Base-by-base conservation (phyloP, 1,284 basidiomycete species). In the Cutaneotrichosporon dermatis region DNA sequence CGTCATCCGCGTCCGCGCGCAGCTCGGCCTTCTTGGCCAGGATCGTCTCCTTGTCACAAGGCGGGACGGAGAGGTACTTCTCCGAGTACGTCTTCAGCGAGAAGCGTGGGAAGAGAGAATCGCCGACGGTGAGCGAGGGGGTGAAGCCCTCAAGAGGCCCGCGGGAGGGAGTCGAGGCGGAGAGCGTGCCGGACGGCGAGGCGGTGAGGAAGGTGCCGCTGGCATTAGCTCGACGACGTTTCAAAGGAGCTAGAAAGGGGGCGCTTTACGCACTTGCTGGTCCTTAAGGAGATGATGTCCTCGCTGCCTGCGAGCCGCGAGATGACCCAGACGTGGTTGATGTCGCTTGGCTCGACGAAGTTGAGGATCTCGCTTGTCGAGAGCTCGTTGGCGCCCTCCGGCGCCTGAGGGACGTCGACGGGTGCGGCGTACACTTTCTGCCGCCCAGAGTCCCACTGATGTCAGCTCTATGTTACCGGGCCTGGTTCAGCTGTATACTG, bases 1-100 rank as follows among this genome's bases (percentile, higher is more conserved):
- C 87, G 69, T 94, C 92, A 51, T 92, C 89, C 61, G 85, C 87
- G 71, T 95, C 92, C 11, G 87, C 90, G 54, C 92, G 82, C 16
- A 96, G 77, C 61, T 88, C 83, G 49, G 91, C 72, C 55, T 84
- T 71, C 36, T 65, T 68, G 8, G 64, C 62, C 8, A 59, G 52
- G 49, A 66, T 59, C 16, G 54, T 44, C 37, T 56, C 56, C 7
- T 54, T 57, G 12, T 59, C 51, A 1, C 65, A 51, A 4, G 51
- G n/a, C 1, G 67, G 61, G 6, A 70, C 66, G 1, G 74, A 75
- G 16, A 78, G 55, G 61, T 69, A 77, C 55, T 70, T 76, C 34
- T 66, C 67, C 41, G 66, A 59, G 42, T 66, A 61, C 1, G 72
- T 72, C 57, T 69, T 66, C 7, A 75, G 61, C 8, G 64, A 46